Conservation (phyloP, 2,329 filamentous ascomycete species). For the Fusarium poae region DNA sequence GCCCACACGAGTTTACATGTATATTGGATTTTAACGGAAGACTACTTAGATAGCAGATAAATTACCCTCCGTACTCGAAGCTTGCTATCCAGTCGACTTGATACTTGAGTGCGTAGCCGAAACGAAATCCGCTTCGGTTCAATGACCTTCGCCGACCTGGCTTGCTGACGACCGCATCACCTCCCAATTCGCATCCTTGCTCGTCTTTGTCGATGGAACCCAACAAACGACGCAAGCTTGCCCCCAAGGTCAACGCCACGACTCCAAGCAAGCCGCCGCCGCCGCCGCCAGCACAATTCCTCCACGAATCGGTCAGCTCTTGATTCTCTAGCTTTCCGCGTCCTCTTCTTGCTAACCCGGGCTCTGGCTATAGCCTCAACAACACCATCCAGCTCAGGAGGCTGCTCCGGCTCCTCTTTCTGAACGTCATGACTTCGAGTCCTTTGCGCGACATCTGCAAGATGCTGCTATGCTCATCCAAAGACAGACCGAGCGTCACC, state of each 20-base stretch:
- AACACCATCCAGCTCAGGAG: conserved; percentile 57
- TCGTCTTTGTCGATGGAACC: conserved; percentile 56
- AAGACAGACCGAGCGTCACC: conserved; percentile 69
- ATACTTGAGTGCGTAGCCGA: conserved; percentile 19
- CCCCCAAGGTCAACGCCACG: conserved; percentile 57
- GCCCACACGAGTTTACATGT: conserved; percentile 8
- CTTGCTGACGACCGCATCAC: conserved; percentile 40
- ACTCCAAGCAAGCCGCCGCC: conserved; percentile 50
- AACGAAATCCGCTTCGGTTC: conserved; percentile 36
- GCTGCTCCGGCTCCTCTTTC: conserved; percentile 54
- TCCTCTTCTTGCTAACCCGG: conserved; percentile 40
- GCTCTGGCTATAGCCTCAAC: conserved; percentile 46
- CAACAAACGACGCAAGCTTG: conserved; percentile 60
- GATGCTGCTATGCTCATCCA: conserved; percentile 77
- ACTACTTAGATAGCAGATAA: conserved; percentile 24
- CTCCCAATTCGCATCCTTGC: conserved; percentile 30
- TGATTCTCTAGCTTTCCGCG: conserved; percentile 33
- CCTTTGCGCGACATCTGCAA: conserved; percentile 75
- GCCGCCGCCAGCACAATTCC: conserved; percentile 52
- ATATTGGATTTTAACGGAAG: conserved; percentile 18
- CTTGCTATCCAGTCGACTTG: conserved; percentile 1
- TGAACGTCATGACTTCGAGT: conserved; percentile 73
- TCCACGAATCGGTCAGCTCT: conserved; percentile 55
- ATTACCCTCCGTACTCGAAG: not conserved
- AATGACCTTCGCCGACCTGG: conserved; percentile 41